A percentile compares a stretch with the other conserved stretches of the same genome.
Conservation (phyloP, 2,329 filamentous ascomycete species). For the Cladosporium sp. region DNA sequence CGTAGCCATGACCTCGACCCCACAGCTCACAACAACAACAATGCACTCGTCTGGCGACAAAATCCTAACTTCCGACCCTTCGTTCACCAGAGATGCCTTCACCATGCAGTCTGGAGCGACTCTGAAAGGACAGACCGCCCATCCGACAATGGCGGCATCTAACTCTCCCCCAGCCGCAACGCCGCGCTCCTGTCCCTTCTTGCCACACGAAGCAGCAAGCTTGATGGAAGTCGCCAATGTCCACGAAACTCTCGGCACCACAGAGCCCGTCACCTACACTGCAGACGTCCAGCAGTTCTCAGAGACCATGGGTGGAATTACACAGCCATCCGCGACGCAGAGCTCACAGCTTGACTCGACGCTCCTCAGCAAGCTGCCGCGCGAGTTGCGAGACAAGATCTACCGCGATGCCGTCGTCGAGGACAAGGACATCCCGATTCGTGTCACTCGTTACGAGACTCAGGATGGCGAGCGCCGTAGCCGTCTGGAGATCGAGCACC, state of each 20-base stretch:
- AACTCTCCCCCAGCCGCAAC: neutral
- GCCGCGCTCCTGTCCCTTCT: neutral
- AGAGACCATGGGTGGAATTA: neutral
- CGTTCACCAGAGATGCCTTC: neutral
- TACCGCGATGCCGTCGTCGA: conserved; percentile 17
- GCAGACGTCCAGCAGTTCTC: neutral
- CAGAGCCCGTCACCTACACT: neutral
- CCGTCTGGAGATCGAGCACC: neutral
- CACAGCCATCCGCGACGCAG: neutral
- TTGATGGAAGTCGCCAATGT: neutral
- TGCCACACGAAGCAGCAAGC: neutral
- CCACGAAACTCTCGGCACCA: neutral
- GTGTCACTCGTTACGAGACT: neutral
- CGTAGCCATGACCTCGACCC: neutral
- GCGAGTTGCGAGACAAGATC: conserved; percentile 23
- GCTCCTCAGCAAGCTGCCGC: conserved; percentile 20
- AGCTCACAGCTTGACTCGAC: conserved; percentile 3
- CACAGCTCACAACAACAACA: neutral
- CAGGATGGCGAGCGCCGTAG: neutral
- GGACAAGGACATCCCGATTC: neutral
- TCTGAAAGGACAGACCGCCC: neutral
- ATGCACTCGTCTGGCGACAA: neutral
- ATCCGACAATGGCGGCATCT: neutral
- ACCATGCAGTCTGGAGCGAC: neutral
- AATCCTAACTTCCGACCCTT: neutral